A percentile compares a stretch with the other conserved stretches of the same genome.
Conservation (phyloP, 306 rosid genomes). For the Gastrolobium villosum region DNA sequence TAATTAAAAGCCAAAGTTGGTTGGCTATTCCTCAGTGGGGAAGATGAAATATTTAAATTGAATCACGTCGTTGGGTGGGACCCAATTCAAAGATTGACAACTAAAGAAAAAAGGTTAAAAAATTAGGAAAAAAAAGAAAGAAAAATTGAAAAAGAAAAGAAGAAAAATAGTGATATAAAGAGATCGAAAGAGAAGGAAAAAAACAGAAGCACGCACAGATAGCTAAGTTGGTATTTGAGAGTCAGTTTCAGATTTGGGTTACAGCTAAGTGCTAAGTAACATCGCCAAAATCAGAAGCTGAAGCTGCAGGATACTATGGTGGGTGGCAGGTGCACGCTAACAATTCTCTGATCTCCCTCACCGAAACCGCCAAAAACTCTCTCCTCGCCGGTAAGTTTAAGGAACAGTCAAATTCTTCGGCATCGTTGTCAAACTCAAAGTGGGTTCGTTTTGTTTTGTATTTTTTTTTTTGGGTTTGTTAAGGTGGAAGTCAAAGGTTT, state of each 20-base stretch:
- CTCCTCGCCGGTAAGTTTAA: conserved; percentile 1
- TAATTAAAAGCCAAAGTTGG: conserved; percentile 30
- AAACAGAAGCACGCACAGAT: conserved; percentile 34
- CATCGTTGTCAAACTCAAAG: conserved; percentile 4
- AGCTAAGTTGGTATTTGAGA: conserved; percentile 24
- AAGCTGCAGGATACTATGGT: not conserved
- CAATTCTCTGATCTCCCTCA: not conserved
- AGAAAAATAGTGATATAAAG: conserved; percentile 8
- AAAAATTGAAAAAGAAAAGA: not conserved
- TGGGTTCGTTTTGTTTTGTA: conserved; percentile 18
- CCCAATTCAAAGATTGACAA: not conserved
- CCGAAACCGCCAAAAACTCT: not conserved
- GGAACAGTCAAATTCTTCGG: not conserved
- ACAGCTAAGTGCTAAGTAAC: conserved; percentile 12
- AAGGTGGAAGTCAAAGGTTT: conserved; percentile 42
- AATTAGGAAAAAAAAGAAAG: not conserved
- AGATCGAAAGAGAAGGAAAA: not conserved
- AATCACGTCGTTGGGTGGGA: conserved; percentile 25
- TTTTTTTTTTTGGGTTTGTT: not conserved
- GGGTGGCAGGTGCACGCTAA: not conserved
- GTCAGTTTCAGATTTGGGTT: conserved; percentile 42
- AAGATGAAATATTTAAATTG: conserved; percentile 19
- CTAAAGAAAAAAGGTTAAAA: not conserved
- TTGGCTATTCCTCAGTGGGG: conserved; percentile 30
- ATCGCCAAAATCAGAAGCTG: not conserved